These are phyloP conservation scores for Picea mariana DNA, from an alignment of 83 land plant genomes.

Conservation along the genomic window DNA sequence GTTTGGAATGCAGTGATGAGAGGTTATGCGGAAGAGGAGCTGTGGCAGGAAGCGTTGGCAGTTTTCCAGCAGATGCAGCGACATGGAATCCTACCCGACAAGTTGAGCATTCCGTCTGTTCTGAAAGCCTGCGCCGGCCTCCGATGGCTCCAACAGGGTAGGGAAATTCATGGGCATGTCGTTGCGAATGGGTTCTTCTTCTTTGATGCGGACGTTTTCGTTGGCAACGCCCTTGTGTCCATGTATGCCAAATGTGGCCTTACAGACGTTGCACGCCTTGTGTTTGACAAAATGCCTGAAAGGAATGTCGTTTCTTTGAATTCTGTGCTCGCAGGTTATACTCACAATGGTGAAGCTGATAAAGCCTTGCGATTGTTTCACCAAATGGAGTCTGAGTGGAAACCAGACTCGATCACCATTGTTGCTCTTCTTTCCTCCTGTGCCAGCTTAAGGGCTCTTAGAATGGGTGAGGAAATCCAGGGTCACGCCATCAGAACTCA, in stretches of 20 bases:
- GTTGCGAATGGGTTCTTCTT: conserved; percentile 30
- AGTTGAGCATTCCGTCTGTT: conserved; percentile 22
- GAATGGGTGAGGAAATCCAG: conserved; percentile 51
- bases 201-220: conserved; percentile 12
- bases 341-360: conserved; percentile 25
- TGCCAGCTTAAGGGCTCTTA: conserved; percentile 21
- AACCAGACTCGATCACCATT: conserved; percentile 41
- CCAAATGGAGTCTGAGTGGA: conserved; percentile 34
- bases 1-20: conserved; percentile 69
- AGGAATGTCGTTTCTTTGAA: conserved; percentile 60
- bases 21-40: conserved; percentile 26
- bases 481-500: conserved; percentile 33
- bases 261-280: conserved; percentile 25
- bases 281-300: conserved; percentile 32
- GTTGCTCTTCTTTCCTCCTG: conserved; percentile 64
- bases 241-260: conserved; percentile 52
- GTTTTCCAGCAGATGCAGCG: neutral
- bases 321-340: conserved; percentile 49
- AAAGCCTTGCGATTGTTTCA: conserved; percentile 42
- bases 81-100: conserved; percentile 19
- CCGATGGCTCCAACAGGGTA: conserved; percentile 24
- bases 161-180: conserved; percentile 44
- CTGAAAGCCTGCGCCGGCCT: conserved; percentile 48
- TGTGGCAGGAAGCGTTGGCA: neutral
- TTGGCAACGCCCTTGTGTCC: conserved; percentile 47